Evolutionary conservation across 208 protist genomes (phyloP), one percentile per base, ranked within the genome.

Genomic region (Entamoeba dispar): DNA sequence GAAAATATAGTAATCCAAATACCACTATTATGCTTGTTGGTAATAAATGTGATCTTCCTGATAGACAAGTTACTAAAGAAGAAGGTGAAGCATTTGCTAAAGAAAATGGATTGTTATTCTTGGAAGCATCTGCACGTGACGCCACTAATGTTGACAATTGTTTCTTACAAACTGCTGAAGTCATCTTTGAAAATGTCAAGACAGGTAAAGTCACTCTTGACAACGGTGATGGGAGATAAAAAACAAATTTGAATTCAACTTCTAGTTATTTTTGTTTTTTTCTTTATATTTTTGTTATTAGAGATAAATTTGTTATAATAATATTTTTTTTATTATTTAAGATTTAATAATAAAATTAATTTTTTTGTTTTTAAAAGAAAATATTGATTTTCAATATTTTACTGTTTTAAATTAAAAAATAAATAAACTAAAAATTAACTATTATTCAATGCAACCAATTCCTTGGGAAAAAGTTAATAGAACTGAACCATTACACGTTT

Each of bases 21-120:
- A 98, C 99, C 94, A 97, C 98, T 14, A 99, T 99, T 93, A 98
- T 99, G 97, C 96, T 99, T 3, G 98, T 99, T 93, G 99, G 99
- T 61, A 99, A 99, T 96, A 99, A 99, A 95, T 97, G 97, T 93
- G 99, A 99, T 94, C 94, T 99, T 4, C 86, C 97, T 97, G n/a
- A 90, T 10, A 52, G 57, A 50, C 22, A 93, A 49, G 95, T 98
- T 49, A 96, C 95, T 10, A 94, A 94, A 0, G 98, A 99, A 94
- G 98, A 99, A 94, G 98, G 98, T 31, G 96, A 98, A 94, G 93
- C 94, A 22, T 99, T 99, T 95, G 98, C 98, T 8, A 95, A 95
- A 8, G 96, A 98, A 92, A 96, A 99, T 92, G 97, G 97, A 51
- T 95, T 99, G 0, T 92, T 98, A 5, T 99, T 99, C 94, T 97